Percentiles rank a stretch among this genome's conserved stretches.
Evolutionary conservation across 2,329 filamentous ascomycete species (phyloP).

Genomic region (Nemania serpens): DNA sequence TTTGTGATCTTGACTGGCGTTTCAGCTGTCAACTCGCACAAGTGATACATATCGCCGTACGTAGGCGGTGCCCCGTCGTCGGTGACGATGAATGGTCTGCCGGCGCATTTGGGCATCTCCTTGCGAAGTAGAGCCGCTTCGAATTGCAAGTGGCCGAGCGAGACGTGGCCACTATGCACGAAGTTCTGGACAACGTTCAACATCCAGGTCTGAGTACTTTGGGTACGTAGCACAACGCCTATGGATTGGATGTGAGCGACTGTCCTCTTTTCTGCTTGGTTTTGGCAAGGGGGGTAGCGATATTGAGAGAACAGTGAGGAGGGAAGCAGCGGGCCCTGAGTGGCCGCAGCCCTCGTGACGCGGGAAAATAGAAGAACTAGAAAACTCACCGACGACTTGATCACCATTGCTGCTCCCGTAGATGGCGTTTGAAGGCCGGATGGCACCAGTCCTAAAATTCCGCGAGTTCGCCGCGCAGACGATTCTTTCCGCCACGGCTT

Average conservation of each 20-base stretch:
- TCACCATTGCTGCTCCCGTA: constrained; percentile 47
- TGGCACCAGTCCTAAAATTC: constrained; percentile 56
- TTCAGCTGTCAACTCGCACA: constrained; percentile 39
- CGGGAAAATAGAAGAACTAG: not conserved
- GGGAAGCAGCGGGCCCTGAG: too few species aligned
- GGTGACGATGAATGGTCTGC: constrained; percentile 55
- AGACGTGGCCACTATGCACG: constrained; percentile 56
- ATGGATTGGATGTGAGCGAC: constrained; percentile 7
- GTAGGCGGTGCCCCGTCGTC: constrained; percentile 53
- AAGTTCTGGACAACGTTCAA: constrained; percentile 54
- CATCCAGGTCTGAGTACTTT: constrained; percentile 50
- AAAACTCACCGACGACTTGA: constrained; percentile 42
- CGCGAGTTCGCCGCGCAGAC: constrained; percentile 42
- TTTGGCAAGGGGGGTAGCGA: not conserved
- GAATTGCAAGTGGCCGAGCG: constrained; percentile 57
- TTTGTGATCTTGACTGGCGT: constrained; percentile 41
- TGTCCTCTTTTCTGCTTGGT: not conserved
- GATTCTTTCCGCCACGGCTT: constrained; percentile 51
- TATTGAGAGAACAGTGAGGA: not conserved
- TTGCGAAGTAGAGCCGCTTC: constrained; percentile 54
- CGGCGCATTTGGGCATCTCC: constrained; percentile 44
- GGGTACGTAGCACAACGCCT: constrained; percentile 40
- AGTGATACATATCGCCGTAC: constrained; percentile 47
- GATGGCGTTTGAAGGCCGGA: constrained; percentile 54
- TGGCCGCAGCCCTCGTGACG: not conserved